Conservation (phyloP, 352 stramenopile genomes). For the Globisporangium nodosum region DNA sequence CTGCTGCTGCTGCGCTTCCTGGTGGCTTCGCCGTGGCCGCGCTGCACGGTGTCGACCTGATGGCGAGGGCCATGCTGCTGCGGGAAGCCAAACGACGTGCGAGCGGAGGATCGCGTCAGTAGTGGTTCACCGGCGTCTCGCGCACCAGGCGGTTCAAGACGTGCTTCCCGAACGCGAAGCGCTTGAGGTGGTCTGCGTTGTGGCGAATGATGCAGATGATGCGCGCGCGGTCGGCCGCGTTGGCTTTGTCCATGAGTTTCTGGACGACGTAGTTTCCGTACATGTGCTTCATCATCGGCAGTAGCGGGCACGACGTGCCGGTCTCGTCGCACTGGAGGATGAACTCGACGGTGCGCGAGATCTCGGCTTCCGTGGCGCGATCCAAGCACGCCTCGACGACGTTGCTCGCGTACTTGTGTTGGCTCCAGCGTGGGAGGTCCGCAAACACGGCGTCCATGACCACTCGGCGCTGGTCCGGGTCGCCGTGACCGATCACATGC, state of each 20-base stretch:
- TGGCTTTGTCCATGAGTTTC: slow-evolving; percentile 92
- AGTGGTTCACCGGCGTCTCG: slow-evolving; percentile 17
- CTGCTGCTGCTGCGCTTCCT: not conserved
- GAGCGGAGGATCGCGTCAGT: slow-evolving; percentile 3
- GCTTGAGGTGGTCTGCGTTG: slow-evolving; percentile 89
- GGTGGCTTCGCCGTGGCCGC: not conserved
- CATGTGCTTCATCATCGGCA: slow-evolving; percentile 95
- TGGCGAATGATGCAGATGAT: slow-evolving; percentile 90
- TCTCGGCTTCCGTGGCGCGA: slow-evolving; percentile 77
- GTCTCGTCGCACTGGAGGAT: slow-evolving; percentile 75
- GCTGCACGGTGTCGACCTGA: slow-evolving; percentile 2
- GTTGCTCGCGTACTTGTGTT: slow-evolving; percentile 96
- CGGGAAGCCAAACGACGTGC: not conserved
- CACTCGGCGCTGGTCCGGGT: slow-evolving; percentile 65
- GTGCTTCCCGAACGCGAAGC: slow-evolving; percentile 92
- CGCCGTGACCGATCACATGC: slow-evolving; percentile 95
- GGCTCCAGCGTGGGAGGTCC: slow-evolving; percentile 87
- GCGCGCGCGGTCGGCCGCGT: slow-evolving; percentile 74
- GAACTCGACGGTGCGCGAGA: slow-evolving; percentile 71
- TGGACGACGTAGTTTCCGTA: slow-evolving; percentile 97
- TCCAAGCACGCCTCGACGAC: slow-evolving; percentile 95
- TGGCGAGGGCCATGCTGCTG: slow-evolving; percentile 1
- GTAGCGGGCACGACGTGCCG: slow-evolving; percentile 65
- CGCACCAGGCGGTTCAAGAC: slow-evolving; percentile 84
- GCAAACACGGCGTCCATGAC: slow-evolving; percentile 85